These are phyloP conservation scores for Fusarium secorum DNA, from an alignment of 2,329 filamentous ascomycete species.

Conservation along the genomic window DNA sequence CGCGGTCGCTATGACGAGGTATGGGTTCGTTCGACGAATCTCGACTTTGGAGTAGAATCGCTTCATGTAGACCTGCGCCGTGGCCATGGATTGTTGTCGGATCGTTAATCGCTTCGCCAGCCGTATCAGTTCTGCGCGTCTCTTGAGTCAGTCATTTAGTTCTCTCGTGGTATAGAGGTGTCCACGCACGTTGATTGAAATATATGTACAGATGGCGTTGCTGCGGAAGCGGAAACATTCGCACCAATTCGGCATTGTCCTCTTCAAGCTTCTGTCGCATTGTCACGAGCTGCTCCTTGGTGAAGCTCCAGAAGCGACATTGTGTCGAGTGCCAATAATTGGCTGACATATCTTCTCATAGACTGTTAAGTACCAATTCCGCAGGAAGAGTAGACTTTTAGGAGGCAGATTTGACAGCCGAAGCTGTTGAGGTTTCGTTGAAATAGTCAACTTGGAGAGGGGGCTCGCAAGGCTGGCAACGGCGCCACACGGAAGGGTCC, in stretches of 20 bases:
- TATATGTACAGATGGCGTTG: slow-evolving; percentile 86
- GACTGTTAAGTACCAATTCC: slow-evolving; percentile 13
- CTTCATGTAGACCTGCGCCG: slow-evolving; percentile 93
- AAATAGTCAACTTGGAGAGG: slow-evolving; percentile 1
- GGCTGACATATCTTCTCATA: slow-evolving; percentile 73
- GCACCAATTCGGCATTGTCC: slow-evolving; percentile 75
- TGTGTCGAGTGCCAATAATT: slow-evolving; percentile 98
- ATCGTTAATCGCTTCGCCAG: slow-evolving; percentile 84
- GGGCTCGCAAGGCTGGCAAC: slow-evolving; percentile 22
- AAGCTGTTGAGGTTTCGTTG: slow-evolving; percentile 12
- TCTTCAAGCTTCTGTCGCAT: slow-evolving; percentile 81
- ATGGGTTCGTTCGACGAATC: slow-evolving; percentile 91
- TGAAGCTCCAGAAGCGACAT: slow-evolving; percentile 88
- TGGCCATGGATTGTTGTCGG: slow-evolving; percentile 91
- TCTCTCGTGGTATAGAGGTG: not conserved
- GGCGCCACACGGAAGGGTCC: slow-evolving; percentile 14
- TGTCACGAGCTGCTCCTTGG: slow-evolving; percentile 78
- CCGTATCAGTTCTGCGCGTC: slow-evolving; percentile 73
- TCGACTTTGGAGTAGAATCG: slow-evolving; percentile 92
- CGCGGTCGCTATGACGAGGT: slow-evolving; percentile 90
- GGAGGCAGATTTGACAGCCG: not conserved
- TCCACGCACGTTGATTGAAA: slow-evolving; percentile 82
- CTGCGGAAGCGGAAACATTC: slow-evolving; percentile 84
- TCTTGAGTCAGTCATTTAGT: not conserved
- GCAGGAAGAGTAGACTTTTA: not conserved